phyloP scores from a whole-genome alignment of 352 stramenopile species.

The Phytophthora syringae region DNA sequence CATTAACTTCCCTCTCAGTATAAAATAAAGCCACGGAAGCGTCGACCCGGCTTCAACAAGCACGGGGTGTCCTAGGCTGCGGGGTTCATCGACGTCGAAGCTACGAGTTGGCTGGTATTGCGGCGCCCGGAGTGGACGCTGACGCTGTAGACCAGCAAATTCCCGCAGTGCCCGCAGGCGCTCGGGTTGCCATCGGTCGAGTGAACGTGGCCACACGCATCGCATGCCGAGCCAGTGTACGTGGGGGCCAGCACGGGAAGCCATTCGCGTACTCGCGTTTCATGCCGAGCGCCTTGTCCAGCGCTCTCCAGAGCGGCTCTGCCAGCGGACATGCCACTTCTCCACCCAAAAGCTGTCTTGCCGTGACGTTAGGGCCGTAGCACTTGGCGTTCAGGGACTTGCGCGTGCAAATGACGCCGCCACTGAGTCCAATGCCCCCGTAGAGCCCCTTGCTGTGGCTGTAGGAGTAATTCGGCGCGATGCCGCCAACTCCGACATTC shows the following conservation, averaged over 20 bases:
- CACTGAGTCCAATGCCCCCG: slow-evolving; percentile 71
- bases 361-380: slow-evolving; percentile 67
- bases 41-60: not conserved
- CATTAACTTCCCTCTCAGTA: slow-evolving; percentile 19
- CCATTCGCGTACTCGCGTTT: slow-evolving; percentile 71
- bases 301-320: slow-evolving; percentile 65
- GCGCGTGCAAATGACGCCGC: slow-evolving; percentile 75
- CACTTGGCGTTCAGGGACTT: slow-evolving; percentile 81
- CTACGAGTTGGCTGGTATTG: slow-evolving; percentile 59
- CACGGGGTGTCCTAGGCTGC: slow-evolving; percentile 11
- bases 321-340: slow-evolving; percentile 70
- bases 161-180: slow-evolving; percentile 59
- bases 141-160: slow-evolving; percentile 76
- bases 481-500: slow-evolving; percentile 63
- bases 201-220: slow-evolving; percentile 63
- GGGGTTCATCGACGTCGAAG: slow-evolving; percentile 25
- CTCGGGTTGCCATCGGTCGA: slow-evolving; percentile 42
- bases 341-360: slow-evolving; percentile 69
- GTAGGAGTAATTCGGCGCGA: slow-evolving; percentile 85
- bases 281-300: slow-evolving; percentile 68
- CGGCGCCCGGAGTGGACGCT: slow-evolving; percentile 70
- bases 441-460: slow-evolving; percentile 80
- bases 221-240: slow-evolving; percentile 55
- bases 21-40: slow-evolving; percentile 34
- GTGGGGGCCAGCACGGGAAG: slow-evolving; percentile 58